Evolutionary conservation across 768 basidiomycete species (phyloP).

Genomic region (Mrakia frigida): DNA sequence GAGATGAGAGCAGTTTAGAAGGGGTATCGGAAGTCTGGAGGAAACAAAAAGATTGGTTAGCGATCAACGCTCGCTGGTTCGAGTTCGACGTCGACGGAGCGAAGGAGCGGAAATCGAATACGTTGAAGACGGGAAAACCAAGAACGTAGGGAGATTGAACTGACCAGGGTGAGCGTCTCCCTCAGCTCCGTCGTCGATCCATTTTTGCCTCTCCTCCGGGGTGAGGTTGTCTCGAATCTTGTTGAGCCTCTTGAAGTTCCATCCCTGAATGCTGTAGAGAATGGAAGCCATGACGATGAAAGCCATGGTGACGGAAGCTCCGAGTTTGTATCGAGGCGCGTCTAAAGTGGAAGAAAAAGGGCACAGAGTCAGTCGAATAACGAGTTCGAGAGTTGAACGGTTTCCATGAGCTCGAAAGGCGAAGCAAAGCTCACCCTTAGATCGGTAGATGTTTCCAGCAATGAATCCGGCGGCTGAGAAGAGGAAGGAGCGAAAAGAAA

Average conservation of each 20-base stretch:
- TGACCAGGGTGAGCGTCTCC: not conserved
- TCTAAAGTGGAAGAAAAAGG: not conserved
- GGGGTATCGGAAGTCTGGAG: not conserved
- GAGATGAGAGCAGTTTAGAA: not conserved
- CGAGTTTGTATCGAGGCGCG: not conserved
- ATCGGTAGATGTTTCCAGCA: too few species aligned
- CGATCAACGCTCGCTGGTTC: not conserved
- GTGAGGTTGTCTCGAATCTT: not conserved
- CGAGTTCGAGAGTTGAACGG: too few species aligned
- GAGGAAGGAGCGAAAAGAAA: too few species aligned
- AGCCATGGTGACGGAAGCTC: conserved; percentile 4
- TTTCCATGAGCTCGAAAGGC: too few species aligned
- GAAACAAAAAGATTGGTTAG: not conserved
- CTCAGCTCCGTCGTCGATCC: not conserved
- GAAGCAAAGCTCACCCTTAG: too few species aligned
- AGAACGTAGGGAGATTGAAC: not conserved
- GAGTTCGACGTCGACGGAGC: too few species aligned
- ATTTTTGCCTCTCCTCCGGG: not conserved
- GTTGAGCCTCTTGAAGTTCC: not conserved
- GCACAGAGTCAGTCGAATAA: too few species aligned
- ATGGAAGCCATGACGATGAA: conserved; percentile 1
- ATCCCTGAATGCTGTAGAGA: not conserved
- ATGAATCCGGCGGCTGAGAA: too few species aligned
- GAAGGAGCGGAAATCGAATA: too few species aligned
- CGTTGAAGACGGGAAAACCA: not conserved